Base-by-base conservation (phyloP, 2,329 filamentous ascomycete species). In the Myriosclerotinia scirpicola region DNA sequence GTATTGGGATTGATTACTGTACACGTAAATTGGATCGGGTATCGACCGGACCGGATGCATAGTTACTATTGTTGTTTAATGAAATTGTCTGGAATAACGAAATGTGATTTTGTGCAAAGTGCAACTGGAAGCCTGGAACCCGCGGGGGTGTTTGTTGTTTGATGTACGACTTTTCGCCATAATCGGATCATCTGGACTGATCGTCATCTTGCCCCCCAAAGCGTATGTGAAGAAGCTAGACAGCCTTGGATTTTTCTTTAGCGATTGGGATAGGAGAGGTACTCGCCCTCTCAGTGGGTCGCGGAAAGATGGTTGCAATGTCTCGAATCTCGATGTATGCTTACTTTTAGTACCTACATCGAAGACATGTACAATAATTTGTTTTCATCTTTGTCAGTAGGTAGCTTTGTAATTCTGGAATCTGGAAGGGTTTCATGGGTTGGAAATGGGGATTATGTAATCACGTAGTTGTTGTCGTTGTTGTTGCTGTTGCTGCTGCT, bases 1-100 rank as follows among this genome's bases (percentile, higher is more conserved):
- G 34, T 22, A 40, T 55, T 55, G 34, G 36, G n/a, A 38, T 55
- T 55, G 53, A 40, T 55, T 40, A 36, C 9, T 54, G 53, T 54
- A 38, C 5, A 38, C 11, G 2, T 55, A 54, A 20, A 55, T 55
- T 55, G 53, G 34, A 55, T 55, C 20, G 2, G 12, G 5, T 50
- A 11, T 26, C n/a, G 17, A 40, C 5, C 12, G 34, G 17, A 40
- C 5, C 12, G 34, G 5, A 38, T 54, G 11, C n/a, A 26, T 50
- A n/a, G 15, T 54, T 34, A 34, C 30, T 2, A 34, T 34, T 34
- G 4, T 54, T 36, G 8, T 20, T 36, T 20, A 26, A 34, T 54
- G 36, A 20, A 54, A 54, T 20, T 54, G 20, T 6, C 53, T 38
- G 8, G 30, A 54, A 38, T 30, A 6, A 38, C 36, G 30, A n/a